Percentiles rank a stretch among this genome's conserved stretches.
These are phyloP conservation scores for Orychophragmus violaceus DNA, from an alignment of 345 rosid species.

Conservation along the genomic window DNA sequence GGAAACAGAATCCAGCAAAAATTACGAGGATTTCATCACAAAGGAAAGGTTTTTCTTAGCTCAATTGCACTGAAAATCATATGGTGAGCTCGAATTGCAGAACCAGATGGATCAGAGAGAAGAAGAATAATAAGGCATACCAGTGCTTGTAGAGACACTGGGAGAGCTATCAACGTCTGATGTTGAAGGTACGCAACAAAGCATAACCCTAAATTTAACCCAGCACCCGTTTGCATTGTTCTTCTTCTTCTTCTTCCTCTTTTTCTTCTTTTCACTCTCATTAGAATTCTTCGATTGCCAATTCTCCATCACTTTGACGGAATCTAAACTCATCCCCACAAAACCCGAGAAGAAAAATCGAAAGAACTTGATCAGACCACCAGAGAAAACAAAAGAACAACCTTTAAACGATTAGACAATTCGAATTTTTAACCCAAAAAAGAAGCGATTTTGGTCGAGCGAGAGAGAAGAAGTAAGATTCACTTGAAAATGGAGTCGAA, in stretches of 20 bases:
- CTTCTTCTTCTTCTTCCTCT: constrained; percentile 31
- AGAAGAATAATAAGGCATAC: constrained; percentile 27
- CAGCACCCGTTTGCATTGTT: constrained; percentile 50
- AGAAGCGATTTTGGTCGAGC: background rate
- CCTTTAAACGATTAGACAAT: background rate
- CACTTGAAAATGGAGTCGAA: background rate
- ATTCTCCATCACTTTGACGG: constrained; percentile 19
- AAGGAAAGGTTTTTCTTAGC: background rate
- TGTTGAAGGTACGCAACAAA: constrained; percentile 62
- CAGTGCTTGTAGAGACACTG: constrained; percentile 44
- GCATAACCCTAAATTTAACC: too few species aligned
- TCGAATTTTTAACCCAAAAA: too few species aligned
- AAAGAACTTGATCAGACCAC: constrained; percentile 11
- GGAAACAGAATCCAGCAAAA: background rate
- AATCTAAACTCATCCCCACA: constrained; percentile 24
- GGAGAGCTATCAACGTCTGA: constrained; percentile 71
- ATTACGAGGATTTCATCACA: background rate
- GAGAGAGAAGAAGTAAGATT: background rate
- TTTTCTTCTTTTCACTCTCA: constrained; percentile 33
- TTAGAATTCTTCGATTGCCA: constrained; percentile 17
- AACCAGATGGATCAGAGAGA: background rate
- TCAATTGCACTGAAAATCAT: background rate
- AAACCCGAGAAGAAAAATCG: background rate
- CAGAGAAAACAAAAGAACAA: background rate
- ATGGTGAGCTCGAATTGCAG: background rate